phyloP scores from a whole-genome alignment of 129 eudicot species.

The Logfia minima region DNA sequence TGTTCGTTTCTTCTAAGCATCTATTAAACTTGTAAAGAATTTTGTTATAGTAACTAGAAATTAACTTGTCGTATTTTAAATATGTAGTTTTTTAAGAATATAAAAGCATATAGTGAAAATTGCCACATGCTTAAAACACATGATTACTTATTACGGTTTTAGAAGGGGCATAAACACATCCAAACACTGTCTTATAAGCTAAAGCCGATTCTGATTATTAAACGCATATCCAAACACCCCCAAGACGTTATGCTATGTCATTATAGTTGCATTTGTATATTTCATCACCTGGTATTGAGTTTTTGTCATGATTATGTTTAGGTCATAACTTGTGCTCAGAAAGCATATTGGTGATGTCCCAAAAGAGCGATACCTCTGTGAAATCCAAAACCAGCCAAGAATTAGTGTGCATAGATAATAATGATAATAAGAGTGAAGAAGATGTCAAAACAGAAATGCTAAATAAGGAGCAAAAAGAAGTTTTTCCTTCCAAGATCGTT shows the following conservation, averaged over 20 bases:
- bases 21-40: no score
- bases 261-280: not conserved
- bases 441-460: conserved; percentile 8
- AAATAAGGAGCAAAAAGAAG: conserved; percentile 23
- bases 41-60: not conserved
- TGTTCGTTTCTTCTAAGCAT: no score
- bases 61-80: no score
- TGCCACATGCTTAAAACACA: not conserved
- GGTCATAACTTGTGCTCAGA: conserved; percentile 26
- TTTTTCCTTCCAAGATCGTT: conserved; percentile 60
- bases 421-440: conserved; percentile 18
- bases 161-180: not conserved
- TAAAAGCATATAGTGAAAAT: not conserved
- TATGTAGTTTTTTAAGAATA: no score
- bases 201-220: not conserved
- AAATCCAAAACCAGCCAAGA: conserved; percentile 35
- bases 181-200: not conserved
- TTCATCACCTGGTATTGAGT: not conserved
- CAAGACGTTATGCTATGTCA: not conserved
- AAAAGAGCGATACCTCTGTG: conserved; percentile 25
- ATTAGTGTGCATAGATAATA: conserved; percentile 32
- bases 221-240: not conserved
- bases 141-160: not conserved
- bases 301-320: conserved; percentile 41
- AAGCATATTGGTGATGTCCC: not conserved